These are phyloP conservation scores for Earliella scabrosa DNA, from an alignment of 1,284 basidiomycete genomes.

Conservation along the genomic window DNA sequence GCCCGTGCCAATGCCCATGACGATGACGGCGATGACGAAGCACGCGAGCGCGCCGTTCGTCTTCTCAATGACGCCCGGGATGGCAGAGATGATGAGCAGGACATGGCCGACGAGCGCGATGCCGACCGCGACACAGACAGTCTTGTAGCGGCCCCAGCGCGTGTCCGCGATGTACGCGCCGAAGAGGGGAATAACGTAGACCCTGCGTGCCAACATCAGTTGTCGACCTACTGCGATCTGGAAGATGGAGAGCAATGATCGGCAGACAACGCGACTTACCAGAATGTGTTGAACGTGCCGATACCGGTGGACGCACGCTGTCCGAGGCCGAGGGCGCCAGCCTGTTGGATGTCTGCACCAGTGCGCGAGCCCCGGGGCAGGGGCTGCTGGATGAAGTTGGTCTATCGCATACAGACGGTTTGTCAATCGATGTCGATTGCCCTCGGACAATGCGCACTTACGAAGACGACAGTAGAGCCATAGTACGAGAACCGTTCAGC, in stretches of 20 bases:
- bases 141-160: slow-evolving; percentile 77
- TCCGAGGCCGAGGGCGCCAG: slow-evolving; percentile 74
- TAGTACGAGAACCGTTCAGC: slow-evolving; percentile 78
- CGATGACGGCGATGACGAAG: slow-evolving; percentile 68
- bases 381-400: slow-evolving; percentile 74
- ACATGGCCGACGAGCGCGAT: slow-evolving; percentile 72
- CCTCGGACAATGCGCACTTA: slow-evolving; percentile 39
- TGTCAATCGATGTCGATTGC: slow-evolving; percentile 23
- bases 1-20: slow-evolving; percentile 70
- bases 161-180: slow-evolving; percentile 80
- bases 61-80: slow-evolving; percentile 73
- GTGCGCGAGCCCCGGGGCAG: slow-evolving; percentile 70
- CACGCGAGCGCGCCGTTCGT: slow-evolving; percentile 58
- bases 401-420: slow-evolving; percentile 40
- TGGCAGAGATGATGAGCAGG: slow-evolving; percentile 71
- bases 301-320: slow-evolving; percentile 72
- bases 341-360: slow-evolving; percentile 63
- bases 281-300: slow-evolving; percentile 66
- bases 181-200: slow-evolving; percentile 60
- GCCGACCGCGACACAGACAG: slow-evolving; percentile 59
- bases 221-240: no score
- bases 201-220: slow-evolving; percentile 26
- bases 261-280: slow-evolving; percentile 24
- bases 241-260: not conserved
- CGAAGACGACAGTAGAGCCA: slow-evolving; percentile 70